Base-by-base conservation (phyloP, 2,329 filamentous ascomycete species). In the Aspergillus sp. region DNA sequence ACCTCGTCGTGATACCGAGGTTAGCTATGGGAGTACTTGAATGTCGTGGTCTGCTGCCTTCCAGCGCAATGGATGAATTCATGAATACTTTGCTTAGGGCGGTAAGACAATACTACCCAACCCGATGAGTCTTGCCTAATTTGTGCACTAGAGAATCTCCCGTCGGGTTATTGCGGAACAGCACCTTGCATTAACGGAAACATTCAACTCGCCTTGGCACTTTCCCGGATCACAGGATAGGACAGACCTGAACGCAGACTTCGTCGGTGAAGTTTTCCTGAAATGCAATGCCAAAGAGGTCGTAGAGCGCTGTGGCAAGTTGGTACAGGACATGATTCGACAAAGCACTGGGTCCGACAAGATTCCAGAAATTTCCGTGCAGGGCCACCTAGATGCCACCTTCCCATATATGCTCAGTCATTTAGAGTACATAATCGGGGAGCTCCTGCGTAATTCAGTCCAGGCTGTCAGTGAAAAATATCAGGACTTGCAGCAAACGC, bases 331-430 rank as follows among this genome's bases (percentile, higher is more conserved):
- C 44, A 84, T 98, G 51, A 88, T 91, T 57, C 84, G 84, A 60
- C 84, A 87, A 56, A 89, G 89, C 51, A 93, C 96, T 66, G 90
- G 89, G 1, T 81, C 87, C 1, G 81, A 87, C 54, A 79, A 82
- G 51, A 83, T 99, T 2, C 95, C 95, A 5, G 86, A 92, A 62
- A 90, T 99, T 74, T 85, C 83, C 47, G 82, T 99, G 57, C 84
- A 89, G 61, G 95, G 96, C 20, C 92, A 99, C 70, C 81, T 95
- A 2, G 86, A 90, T 30, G 93, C 93, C 4, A 96, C 88, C 33
- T 99, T 99, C 70, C 95, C 96, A 1, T 99, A 97, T 70, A 98
- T 99, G 63, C 84, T 96, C 51, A 95, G 89, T 70, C 95, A 98
- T 72, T 84, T 99, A 51, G 93, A 99, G 76, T 99, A 99, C 76